These are phyloP conservation scores for Punctularia strigosozonata DNA, from an alignment of 768 basidiomycete species.

Conservation along the genomic window DNA sequence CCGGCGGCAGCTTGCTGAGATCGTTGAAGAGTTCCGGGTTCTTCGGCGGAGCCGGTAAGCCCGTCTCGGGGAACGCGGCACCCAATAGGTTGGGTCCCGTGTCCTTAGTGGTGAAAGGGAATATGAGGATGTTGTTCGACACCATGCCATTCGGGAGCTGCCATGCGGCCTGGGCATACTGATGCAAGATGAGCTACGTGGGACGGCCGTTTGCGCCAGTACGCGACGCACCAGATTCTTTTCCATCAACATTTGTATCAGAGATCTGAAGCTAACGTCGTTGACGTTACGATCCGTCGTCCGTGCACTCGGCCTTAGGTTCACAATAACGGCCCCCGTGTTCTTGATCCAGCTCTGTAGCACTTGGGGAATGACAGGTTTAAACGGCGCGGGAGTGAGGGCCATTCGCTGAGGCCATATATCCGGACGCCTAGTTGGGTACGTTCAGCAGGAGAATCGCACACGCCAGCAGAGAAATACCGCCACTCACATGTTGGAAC, in stretches of 20 bases:
- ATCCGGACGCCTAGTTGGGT: constrained; percentile 29
- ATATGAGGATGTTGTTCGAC: too few relatives aligned
- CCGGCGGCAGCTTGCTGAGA: background rate
- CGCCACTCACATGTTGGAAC: too few relatives aligned
- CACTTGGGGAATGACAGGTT: constrained; percentile 24
- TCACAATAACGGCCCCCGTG: constrained; percentile 23
- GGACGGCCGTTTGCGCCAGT: too few relatives aligned
- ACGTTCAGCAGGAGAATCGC: background rate
- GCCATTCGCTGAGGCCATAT: constrained; percentile 40
- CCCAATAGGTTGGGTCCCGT: too few relatives aligned
- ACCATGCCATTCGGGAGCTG: too few relatives aligned
- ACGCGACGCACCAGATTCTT: constrained; percentile 39
- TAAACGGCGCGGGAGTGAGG: constrained; percentile 29
- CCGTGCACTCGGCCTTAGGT: constrained; percentile 23
- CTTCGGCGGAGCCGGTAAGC: too few relatives aligned
- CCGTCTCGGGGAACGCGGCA: too few relatives aligned
- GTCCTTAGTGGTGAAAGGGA: too few relatives aligned
- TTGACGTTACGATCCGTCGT: constrained; percentile 26
- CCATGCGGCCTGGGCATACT: too few relatives aligned
- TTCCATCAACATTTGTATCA: constrained; percentile 28
- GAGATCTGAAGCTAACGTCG: constrained; percentile 26
- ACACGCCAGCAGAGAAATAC: too few relatives aligned
- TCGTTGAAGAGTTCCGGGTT: too few relatives aligned
- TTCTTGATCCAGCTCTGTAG: constrained; percentile 37
- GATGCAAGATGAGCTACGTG: too few relatives aligned